Conservation (phyloP, 805 yeast species). For the Metschnikowia orientalis region DNA sequence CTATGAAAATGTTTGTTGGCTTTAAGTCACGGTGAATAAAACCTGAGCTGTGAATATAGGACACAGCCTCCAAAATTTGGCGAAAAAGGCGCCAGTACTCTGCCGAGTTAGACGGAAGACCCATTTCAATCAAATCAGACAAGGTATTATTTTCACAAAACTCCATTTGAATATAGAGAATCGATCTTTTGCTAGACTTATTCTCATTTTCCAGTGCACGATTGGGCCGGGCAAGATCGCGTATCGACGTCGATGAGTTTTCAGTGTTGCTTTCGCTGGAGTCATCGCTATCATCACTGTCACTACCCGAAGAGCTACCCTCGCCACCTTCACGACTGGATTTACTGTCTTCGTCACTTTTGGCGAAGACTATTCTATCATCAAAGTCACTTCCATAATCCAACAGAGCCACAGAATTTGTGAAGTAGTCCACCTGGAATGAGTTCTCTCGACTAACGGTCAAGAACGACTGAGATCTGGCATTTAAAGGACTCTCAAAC, state of each 20-base stretch:
- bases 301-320: constrained; percentile 4
- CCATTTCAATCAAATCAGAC: constrained; percentile 71
- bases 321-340: constrained; percentile 9
- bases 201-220: constrained; percentile 4
- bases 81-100: constrained; percentile 89
- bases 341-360: constrained; percentile 12
- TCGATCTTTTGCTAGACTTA: constrained; percentile 37
- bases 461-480: constrained; percentile 18
- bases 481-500: constrained; percentile 23
- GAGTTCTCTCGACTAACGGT: constrained; percentile 20
- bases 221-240: not conserved
- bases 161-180: constrained; percentile 95
- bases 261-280: constrained; percentile 1
- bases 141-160: constrained; percentile 94
- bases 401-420: constrained; percentile 58
- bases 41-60: constrained; percentile 89
- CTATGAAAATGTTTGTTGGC: constrained; percentile 94
- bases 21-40: constrained; percentile 93
- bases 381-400: constrained; percentile 37
- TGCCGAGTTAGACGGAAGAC: constrained; percentile 61
- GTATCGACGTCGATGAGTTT: not conserved
- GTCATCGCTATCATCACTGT: constrained; percentile 14
- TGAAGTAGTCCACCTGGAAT: constrained; percentile 59
- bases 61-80: constrained; percentile 83
- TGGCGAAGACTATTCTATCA: constrained; percentile 32